Evolutionary conservation across 1,284 basidiomycete species (phyloP), one percentile per base, ranked within the genome.

Genomic region (Gastroboletus turbinatus): DNA sequence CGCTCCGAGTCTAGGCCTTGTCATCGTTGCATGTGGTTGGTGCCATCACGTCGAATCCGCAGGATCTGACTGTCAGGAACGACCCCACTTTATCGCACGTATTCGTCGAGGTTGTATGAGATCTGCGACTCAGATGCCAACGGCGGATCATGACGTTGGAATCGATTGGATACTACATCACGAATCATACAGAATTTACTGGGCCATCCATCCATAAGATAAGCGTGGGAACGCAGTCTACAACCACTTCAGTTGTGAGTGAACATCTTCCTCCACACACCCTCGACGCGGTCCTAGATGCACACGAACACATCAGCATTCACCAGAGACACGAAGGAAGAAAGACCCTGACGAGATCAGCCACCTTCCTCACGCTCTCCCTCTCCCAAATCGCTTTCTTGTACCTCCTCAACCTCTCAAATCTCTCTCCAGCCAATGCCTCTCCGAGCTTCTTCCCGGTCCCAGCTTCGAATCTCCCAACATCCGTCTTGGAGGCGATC

Each of bases 301-400:
- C 2, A 14, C 13, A 30, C 6, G 25, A 8, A 40, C 6, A 6
- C 16, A 40, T 32, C 21, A 38, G 38, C 19, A 25, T 25, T 21
- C 29, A 38, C 25, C 10, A 32, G 5, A 23, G 19, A 16, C n/a
- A 27, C 13, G 3, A 17, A 14, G 2, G 7, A 30, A 36, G 13
- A 2, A 13, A 27, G 3, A 8, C 16, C 8, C 49, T 56, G 2
- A 56, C 56, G 11, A 59, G n/a, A 51, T 60, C 70, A 56, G 77
- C 77, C 1, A 78, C 81, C 43, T 69, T 68, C 65, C 79, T 78
- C 64, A 79, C 80, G 56, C 78, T 82, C 33, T 76, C 72, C 56
- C 82, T 74, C 42, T 65, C 73, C 62, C 75, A 75, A 40, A 82
- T 55, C 27, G 70, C 71, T 0, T 64, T 66, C 50, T 69, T 71